A percentile compares a stretch with the other conserved stretches of the same genome.
phyloP scores from a whole-genome alignment of 1,284 basidiomycete genomes.

The Rhodotorula sp. region DNA sequence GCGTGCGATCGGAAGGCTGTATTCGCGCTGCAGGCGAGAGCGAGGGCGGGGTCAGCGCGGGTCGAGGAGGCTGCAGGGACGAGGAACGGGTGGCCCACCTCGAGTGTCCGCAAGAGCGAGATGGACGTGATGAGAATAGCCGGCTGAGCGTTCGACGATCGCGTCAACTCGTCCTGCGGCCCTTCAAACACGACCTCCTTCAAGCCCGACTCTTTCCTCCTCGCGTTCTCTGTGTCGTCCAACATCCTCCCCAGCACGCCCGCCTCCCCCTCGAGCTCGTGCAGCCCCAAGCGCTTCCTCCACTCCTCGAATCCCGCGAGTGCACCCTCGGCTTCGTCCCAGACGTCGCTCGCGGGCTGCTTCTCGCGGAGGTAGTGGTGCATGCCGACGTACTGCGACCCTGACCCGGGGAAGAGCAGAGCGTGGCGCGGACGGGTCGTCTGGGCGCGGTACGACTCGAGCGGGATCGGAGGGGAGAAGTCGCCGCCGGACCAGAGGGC shows the following conservation, averaged over 20 bases:
- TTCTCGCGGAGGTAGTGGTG: conserved; percentile 37
- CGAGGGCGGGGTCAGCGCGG: neutral
- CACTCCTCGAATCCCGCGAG: conserved; percentile 40
- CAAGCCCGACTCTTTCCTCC: conserved; percentile 30
- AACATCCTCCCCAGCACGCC: conserved; percentile 36
- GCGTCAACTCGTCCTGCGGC: conserved; percentile 43
- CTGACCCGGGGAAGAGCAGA: conserved; percentile 45
- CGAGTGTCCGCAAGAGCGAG: conserved; percentile 44
- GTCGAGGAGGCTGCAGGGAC: neutral
- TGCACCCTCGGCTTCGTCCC: conserved; percentile 45
- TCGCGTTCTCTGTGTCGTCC: conserved; percentile 21
- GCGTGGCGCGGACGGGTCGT: conserved; percentile 33
- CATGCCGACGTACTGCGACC: conserved; percentile 47
- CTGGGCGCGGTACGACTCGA: conserved; percentile 27
- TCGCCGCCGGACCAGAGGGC: conserved; percentile 36
- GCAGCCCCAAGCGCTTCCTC: conserved; percentile 32
- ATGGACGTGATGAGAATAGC: conserved; percentile 47
- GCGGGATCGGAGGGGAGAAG: conserved; percentile 31
- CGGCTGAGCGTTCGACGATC: conserved; percentile 46
- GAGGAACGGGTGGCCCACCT: conserved; percentile 13
- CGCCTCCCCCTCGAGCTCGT: conserved; percentile 36
- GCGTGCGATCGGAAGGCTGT: conserved; percentile 28
- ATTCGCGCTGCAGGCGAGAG: conserved; percentile 27
- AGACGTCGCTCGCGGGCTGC: conserved; percentile 38
- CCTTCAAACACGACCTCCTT: conserved; percentile 39